phyloP scores from a whole-genome alignment of 257 asterid species.

The Solanum corneliomulleri region DNA sequence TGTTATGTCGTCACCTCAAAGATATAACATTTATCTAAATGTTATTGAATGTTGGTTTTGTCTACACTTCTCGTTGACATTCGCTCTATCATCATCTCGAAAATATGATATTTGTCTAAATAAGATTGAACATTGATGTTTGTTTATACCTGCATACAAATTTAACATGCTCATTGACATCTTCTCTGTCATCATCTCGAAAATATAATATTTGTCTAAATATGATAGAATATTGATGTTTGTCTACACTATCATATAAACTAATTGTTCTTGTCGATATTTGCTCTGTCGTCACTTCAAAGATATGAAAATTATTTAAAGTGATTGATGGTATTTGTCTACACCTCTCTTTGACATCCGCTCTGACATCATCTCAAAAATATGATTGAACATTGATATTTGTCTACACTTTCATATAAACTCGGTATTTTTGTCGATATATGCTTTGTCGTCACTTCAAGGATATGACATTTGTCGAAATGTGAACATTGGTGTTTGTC shows the following conservation, averaged over 20 bases:
- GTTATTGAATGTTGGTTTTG: too few species aligned
- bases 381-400: neutral
- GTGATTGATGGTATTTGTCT: neutral
- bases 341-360: neutral
- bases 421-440: fast-evolving
- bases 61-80: too few species aligned
- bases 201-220: neutral
- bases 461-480: neutral
- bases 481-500: too few species aligned
- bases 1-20: too few species aligned
- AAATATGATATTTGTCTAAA: too few species aligned
- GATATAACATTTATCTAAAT: too few species aligned
- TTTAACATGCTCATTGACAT: neutral
- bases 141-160: too few species aligned
- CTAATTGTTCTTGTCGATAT: neutral
- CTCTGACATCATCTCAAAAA: neutral
- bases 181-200: neutral
- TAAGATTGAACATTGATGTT: too few species aligned
- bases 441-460: neutral
- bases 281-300: neutral
- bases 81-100: neutral
- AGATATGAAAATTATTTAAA: neutral
- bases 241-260: neutral
- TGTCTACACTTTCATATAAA: neutral
- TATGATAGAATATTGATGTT: neutral